A percentile compares a stretch with the other conserved stretches of the same genome.
Evolutionary conservation across 2,329 filamentous ascomycete species (phyloP).

Genomic region (Fulvia fulva): DNA sequence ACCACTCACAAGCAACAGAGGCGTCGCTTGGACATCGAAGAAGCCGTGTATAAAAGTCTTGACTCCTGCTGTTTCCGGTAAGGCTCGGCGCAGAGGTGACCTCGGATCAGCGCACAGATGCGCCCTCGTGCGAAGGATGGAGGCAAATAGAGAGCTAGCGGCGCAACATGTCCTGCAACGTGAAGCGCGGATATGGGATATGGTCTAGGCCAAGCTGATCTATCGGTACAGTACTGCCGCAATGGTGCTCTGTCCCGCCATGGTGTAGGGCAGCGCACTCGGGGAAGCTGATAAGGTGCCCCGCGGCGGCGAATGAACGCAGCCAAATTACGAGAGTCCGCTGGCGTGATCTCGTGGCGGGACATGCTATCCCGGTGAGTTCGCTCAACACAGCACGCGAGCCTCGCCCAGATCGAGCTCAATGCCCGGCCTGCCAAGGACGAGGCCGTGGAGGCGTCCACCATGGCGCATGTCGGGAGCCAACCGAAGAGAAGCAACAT

Average conservation of each 20-base stretch:
- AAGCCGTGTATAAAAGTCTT: not conserved
- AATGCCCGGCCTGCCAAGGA: not conserved
- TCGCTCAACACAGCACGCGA: not conserved
- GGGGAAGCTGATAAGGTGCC: not conserved
- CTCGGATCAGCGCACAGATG: not conserved
- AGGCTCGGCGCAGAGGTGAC: not conserved
- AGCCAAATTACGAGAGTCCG: not conserved
- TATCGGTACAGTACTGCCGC: not conserved
- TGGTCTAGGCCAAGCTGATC: not conserved
- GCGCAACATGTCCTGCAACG: not conserved
- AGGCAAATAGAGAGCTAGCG: not conserved
- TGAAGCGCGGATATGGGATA: not conserved
- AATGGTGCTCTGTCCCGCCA: not conserved
- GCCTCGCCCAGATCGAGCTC: not conserved
- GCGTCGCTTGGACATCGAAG: not conserved
- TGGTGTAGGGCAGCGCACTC: not conserved
- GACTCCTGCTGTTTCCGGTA: constrained; percentile 3
- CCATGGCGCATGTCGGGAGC: not conserved
- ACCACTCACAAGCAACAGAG: not conserved
- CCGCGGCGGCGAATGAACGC: not conserved
- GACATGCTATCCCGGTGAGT: not conserved
- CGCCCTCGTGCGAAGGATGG: not conserved
- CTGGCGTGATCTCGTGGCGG: not conserved
- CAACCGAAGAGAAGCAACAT: not conserved
- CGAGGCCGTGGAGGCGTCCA: not conserved